A percentile compares a stretch with the other conserved stretches of the same genome.
Conservation (phyloP, 1,284 basidiomycete genomes). For the Limonomyces culmigenus region DNA sequence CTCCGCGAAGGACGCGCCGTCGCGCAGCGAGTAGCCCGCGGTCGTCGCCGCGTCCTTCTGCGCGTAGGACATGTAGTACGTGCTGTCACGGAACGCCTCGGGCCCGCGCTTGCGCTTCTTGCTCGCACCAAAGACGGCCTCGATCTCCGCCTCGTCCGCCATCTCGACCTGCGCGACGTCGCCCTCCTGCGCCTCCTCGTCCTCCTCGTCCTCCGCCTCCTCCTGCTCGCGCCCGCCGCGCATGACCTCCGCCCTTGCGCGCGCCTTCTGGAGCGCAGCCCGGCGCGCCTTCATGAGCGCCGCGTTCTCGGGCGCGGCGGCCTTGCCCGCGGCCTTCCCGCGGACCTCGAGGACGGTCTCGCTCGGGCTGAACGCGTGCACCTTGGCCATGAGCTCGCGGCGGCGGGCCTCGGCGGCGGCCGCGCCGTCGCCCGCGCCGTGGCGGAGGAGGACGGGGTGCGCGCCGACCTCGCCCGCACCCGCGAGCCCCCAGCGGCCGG, state of each 20-base stretch:
- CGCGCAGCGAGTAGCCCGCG: conserved; percentile 78
- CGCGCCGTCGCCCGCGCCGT: conserved; percentile 13
- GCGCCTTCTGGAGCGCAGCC: conserved; percentile 57
- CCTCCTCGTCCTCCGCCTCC: conserved; percentile 20
- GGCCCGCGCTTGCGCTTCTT: conserved; percentile 25
- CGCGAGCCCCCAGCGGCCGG: conserved; percentile 50
- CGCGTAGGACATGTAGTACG: conserved; percentile 86
- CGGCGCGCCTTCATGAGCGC: conserved; percentile 82
- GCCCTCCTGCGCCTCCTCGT: conserved; percentile 14
- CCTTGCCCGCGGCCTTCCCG: conserved; percentile 46
- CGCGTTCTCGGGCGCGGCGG: conserved; percentile 33
- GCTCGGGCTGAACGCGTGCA: conserved; percentile 70
- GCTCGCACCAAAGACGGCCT: conserved; percentile 55
- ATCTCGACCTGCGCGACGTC: conserved; percentile 32
- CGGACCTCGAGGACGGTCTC: conserved; percentile 94
- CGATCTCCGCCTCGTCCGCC: conserved; percentile 65
- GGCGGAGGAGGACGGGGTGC: conserved; percentile 48
- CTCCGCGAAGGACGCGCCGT: conserved; percentile 74
- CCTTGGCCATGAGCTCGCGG: conserved; percentile 53
- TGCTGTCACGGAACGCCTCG: conserved; percentile 54
- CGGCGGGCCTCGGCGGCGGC: conserved; percentile 32
- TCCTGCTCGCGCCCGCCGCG: conserved; percentile 16
- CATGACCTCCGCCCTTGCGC: conserved; percentile 24
- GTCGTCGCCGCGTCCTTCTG: conserved; percentile 78
- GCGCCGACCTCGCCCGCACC: conserved; percentile 41